These are phyloP conservation scores for Mangifera indica DNA, from an alignment of 345 rosid species.

Conservation along the genomic window DNA sequence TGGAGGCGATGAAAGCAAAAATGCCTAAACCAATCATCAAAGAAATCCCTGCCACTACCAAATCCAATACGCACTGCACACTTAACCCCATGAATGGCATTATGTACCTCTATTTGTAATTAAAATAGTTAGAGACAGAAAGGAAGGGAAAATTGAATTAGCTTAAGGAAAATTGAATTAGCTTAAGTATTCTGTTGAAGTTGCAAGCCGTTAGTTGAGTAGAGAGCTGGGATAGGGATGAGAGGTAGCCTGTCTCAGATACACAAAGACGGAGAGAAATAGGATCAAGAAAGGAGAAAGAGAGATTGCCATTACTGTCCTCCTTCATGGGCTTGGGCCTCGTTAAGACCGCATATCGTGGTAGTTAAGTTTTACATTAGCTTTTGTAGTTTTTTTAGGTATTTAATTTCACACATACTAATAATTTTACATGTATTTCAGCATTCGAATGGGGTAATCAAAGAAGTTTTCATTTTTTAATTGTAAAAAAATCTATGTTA, in stretches of 20 bases:
- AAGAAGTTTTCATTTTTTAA: too few relatives aligned
- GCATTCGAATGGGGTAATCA: too few relatives aligned
- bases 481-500: too few relatives aligned
- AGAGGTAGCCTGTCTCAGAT: too few relatives aligned
- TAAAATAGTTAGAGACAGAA: not conserved
- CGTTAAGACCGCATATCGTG: not conserved
- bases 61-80: constrained; percentile 58
- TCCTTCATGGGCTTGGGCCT: not conserved
- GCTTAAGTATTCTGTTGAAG: not conserved
- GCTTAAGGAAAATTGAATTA: not conserved
- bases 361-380: too few relatives aligned
- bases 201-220: too few relatives aligned
- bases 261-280: too few relatives aligned
- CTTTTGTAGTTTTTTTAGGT: too few relatives aligned
- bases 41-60: constrained; percentile 74
- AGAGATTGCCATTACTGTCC: not conserved
- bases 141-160: not conserved
- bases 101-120: constrained; percentile 7
- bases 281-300: not conserved
- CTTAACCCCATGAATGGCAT: constrained; percentile 46
- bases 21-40: constrained; percentile 66
- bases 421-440: too few relatives aligned
- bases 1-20: constrained; percentile 60
- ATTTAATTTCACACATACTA: too few relatives aligned
- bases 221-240: too few relatives aligned